Conservation (phyloP, 2,329 filamentous ascomycete genomes). For the Alternaria arborescens region DNA sequence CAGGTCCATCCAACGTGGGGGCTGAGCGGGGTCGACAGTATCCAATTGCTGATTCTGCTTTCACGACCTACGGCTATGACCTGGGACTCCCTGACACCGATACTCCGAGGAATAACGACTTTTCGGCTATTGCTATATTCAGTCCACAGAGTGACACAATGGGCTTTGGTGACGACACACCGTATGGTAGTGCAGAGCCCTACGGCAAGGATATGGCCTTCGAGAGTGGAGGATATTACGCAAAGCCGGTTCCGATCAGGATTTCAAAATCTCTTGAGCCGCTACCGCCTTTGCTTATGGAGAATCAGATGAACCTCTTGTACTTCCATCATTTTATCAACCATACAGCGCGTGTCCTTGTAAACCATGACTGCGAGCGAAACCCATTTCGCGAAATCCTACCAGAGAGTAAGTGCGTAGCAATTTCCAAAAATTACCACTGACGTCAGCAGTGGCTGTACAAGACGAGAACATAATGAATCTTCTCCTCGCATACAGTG, state of each 20-base stretch:
- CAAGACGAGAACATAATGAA: conserved; percentile 76
- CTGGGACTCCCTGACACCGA: conserved; percentile 75
- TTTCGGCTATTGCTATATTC: conserved; percentile 65
- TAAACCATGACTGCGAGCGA: conserved; percentile 68
- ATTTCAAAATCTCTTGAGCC: conserved; percentile 66
- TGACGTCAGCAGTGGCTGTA: conserved; percentile 65
- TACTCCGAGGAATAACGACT: conserved; percentile 74
- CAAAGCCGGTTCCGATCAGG: conserved; percentile 71
- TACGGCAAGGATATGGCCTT: conserved; percentile 62
- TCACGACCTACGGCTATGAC: conserved; percentile 73
- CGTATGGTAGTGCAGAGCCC: conserved; percentile 44
- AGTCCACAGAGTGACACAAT: conserved; percentile 44
- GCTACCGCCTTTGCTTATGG: conserved; percentile 65
- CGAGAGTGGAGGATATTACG: conserved; percentile 73
- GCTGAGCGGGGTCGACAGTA: conserved; percentile 55
- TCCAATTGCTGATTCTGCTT: conserved; percentile 38
- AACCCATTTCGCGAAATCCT: conserved; percentile 69
- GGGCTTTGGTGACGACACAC: conserved; percentile 45
- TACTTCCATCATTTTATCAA: conserved; percentile 80
- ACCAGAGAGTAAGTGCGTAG: conserved; percentile 63
- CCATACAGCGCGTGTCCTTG: conserved; percentile 75
- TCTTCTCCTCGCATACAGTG: conserved; percentile 81
- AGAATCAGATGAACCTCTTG: conserved; percentile 83
- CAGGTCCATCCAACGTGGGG: conserved; percentile 36
- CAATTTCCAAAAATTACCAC: not conserved